These are phyloP conservation scores for Schrenkiella parvula DNA, from an alignment of 345 rosid species.

Conservation along the genomic window DNA sequence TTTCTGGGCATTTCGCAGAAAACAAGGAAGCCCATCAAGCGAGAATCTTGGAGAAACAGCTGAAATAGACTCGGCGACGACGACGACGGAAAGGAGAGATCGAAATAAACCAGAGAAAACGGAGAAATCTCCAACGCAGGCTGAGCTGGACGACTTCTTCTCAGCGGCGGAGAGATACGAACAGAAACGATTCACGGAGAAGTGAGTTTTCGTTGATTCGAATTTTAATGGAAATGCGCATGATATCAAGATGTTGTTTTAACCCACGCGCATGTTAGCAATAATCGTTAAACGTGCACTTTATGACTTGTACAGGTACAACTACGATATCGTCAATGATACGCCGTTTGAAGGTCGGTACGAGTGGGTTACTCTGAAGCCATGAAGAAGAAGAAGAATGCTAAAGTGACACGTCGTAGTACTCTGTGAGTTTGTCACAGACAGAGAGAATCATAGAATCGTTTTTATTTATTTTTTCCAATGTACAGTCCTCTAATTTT, in stretches of 20 bases:
- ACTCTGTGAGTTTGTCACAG: constrained; percentile 25
- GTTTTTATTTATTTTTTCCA: background rate
- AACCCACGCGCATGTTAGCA: background rate
- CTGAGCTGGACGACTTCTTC: constrained; percentile 48
- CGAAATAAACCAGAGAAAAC: background rate
- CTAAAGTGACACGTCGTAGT: constrained; percentile 24
- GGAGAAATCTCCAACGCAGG: constrained; percentile 28
- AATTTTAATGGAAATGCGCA: constrained; percentile 33
- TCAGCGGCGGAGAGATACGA: constrained; percentile 37
- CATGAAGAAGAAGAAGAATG: constrained; percentile 10
- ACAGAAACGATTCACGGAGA: constrained; percentile 47
- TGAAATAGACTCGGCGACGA: constrained; percentile 26
- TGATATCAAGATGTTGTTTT: constrained; percentile 13
- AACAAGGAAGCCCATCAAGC: constrained; percentile 21
- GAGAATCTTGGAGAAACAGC: constrained; percentile 21
- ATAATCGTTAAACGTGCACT: background rate
- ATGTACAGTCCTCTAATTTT: constrained; percentile 10
- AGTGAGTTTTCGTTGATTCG: constrained; percentile 31
- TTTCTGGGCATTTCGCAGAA: background rate
- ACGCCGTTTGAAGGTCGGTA: constrained; percentile 62
- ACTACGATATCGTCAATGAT: constrained; percentile 60
- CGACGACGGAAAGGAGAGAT: constrained; percentile 10
- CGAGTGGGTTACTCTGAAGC: constrained; percentile 57
- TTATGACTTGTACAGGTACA: constrained; percentile 46
- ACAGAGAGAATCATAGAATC: background rate